Percentiles rank a stretch among this genome's conserved stretches.
These are phyloP conservation scores for Ganoderma sp. DNA, from an alignment of 1,284 basidiomycete genomes.

Conservation along the genomic window DNA sequence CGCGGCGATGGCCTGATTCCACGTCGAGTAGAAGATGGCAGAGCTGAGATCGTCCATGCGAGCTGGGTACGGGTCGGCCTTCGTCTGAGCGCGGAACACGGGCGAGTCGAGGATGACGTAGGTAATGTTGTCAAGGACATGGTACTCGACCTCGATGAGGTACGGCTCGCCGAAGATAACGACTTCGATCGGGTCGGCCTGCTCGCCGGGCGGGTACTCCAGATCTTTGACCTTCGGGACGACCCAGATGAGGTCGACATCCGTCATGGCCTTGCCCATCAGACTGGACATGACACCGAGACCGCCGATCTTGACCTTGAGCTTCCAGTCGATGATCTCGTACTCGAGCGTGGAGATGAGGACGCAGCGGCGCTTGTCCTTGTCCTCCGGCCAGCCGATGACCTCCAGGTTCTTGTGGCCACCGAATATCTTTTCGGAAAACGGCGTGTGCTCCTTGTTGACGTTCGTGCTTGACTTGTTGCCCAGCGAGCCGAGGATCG, in stretches of 20 bases:
- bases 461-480: slow-evolving; percentile 71
- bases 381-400: slow-evolving; percentile 93
- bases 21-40: slow-evolving; percentile 95
- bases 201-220: slow-evolving; percentile 90
- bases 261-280: slow-evolving; percentile 97
- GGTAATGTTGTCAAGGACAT: slow-evolving; percentile 91
- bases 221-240: slow-evolving; percentile 92
- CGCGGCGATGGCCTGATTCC: slow-evolving; percentile 94
- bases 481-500: slow-evolving; percentile 69
- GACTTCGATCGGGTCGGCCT: slow-evolving; percentile 90
- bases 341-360: slow-evolving; percentile 92
- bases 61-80: slow-evolving; percentile 91
- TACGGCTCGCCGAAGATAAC: slow-evolving; percentile 95
- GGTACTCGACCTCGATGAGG: slow-evolving; percentile 92
- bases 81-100: slow-evolving; percentile 94
- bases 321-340: slow-evolving; percentile 94
- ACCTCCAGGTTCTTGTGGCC: slow-evolving; percentile 61
- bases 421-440: slow-evolving; percentile 71
- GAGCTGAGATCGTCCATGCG: slow-evolving; percentile 96
- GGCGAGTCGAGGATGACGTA: slow-evolving; percentile 92
- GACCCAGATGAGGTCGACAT: slow-evolving; percentile 93
- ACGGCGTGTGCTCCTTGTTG: slow-evolving; percentile 54
- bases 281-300: slow-evolving; percentile 95
- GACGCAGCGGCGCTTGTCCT: slow-evolving; percentile 86
- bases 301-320: slow-evolving; percentile 96